Percentiles rank a stretch among this genome's conserved stretches.
Evolutionary conservation across 768 basidiomycete genomes (phyloP).

Genomic region (Clathrus columnatus): DNA sequence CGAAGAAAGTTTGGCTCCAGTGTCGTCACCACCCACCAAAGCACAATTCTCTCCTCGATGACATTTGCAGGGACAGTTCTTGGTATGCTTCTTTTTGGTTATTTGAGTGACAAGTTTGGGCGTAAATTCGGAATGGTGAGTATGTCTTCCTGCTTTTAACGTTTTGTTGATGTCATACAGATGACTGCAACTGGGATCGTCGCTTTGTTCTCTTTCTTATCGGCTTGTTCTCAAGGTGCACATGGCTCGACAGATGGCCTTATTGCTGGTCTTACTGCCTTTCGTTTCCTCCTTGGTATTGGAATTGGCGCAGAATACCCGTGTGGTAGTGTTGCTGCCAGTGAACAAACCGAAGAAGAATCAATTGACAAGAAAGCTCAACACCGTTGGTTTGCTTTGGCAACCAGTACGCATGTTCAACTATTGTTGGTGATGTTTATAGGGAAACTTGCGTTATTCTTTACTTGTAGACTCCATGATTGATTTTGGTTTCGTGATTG

Average conservation of each 20-base stretch:
- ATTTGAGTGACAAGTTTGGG: conserved; percentile 78
- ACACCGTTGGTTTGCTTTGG: conserved; percentile 78
- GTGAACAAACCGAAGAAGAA: conserved; percentile 83
- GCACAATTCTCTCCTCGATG: conserved; percentile 54
- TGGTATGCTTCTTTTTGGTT: conserved; percentile 78
- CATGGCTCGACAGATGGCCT: conserved; percentile 60
- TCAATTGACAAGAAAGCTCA: conserved; percentile 72
- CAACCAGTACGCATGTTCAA: conserved; percentile 58
- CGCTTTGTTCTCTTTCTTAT: conserved; percentile 72
- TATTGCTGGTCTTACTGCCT: conserved; percentile 69
- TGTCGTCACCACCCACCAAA: conserved; percentile 40
- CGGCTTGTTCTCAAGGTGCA: conserved; percentile 76
- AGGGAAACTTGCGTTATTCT: conserved; percentile 1
- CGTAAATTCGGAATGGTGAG: conserved; percentile 80
- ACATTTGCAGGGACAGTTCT: conserved; percentile 82
- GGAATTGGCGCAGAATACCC: conserved; percentile 88
- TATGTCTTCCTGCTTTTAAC: conserved; percentile 1
- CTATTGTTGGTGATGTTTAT: not conserved
- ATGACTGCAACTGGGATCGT: conserved; percentile 81
- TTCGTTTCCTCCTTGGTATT: conserved; percentile 81
- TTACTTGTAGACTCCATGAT: conserved; percentile 63
- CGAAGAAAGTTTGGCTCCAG: conserved; percentile 58
- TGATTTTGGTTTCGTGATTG: conserved; percentile 71
- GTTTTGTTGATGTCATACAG: conserved; percentile 28
- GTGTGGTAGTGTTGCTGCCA: conserved; percentile 80